phyloP scores from a whole-genome alignment of 192 early-diverging fungal genomes.

The Coemansia sp. region DNA sequence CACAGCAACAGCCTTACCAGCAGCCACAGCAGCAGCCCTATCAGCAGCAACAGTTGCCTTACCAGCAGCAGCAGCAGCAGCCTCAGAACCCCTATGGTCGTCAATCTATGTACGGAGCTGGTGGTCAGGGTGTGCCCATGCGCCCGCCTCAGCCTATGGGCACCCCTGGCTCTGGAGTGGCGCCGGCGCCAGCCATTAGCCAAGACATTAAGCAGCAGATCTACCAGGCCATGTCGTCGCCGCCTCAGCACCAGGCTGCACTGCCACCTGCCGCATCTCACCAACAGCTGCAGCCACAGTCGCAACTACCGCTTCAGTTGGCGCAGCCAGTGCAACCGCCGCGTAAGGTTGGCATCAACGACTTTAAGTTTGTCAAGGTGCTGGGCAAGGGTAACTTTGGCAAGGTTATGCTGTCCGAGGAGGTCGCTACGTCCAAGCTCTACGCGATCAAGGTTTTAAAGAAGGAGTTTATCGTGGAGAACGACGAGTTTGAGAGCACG shows the following conservation, averaged over 20 bases:
- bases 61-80: constrained; percentile 20
- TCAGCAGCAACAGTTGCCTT: constrained; percentile 40
- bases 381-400: constrained; percentile 99
- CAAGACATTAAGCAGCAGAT: constrained; percentile 42
- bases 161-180: background rate
- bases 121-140: background rate
- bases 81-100: constrained; percentile 29
- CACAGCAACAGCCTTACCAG: constrained; percentile 43
- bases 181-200: constrained; percentile 10
- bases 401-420: constrained; percentile 98
- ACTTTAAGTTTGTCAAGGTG: constrained; percentile 94
- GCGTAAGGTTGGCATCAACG: constrained; percentile 80
- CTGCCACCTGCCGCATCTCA: constrained; percentile 5
- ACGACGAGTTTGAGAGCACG: constrained; percentile 95
- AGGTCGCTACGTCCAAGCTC: constrained; percentile 76
- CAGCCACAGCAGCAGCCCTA: constrained; percentile 41
- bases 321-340: constrained; percentile 42
- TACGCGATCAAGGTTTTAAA: constrained; percentile 99
- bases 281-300: constrained; percentile 26
- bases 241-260: background rate
- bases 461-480: constrained; percentile 97
- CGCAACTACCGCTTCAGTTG: constrained; percentile 61
- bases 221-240: constrained; percentile 41
- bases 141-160: constrained; percentile 5
- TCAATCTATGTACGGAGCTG: constrained; percentile 19